Evolutionary conservation across 2,329 filamentous ascomycete species (phyloP).

Genomic region (Aspergillus bombycis): DNA sequence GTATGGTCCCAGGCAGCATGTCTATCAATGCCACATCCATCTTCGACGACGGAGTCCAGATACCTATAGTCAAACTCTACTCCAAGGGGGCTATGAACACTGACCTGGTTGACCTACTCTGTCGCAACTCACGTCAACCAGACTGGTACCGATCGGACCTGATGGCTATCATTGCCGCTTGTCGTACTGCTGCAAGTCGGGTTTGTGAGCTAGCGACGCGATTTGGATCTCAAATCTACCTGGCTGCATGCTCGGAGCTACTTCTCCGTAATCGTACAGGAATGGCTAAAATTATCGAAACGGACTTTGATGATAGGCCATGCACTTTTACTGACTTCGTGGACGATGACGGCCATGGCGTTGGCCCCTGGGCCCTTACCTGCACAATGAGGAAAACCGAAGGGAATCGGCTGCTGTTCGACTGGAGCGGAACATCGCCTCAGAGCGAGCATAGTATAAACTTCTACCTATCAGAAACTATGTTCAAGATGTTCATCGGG

Average conservation of each 20-base stretch:
- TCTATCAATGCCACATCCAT: conserved; percentile 53
- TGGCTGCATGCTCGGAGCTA: conserved; percentile 50
- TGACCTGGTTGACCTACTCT: conserved; percentile 50
- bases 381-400: conserved; percentile 51
- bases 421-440: conserved; percentile 54
- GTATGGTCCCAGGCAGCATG: conserved; percentile 56
- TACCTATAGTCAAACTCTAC: conserved; percentile 54
- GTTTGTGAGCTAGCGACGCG: conserved; percentile 51
- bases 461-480: conserved; percentile 52
- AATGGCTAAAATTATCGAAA: conserved; percentile 51
- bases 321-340: conserved; percentile 54
- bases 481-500: conserved; percentile 58
- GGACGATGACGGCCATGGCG: conserved; percentile 52
- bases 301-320: conserved; percentile 47
- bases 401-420: conserved; percentile 49
- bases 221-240: conserved; percentile 50
- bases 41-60: conserved; percentile 55
- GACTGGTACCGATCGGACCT: conserved; percentile 55
- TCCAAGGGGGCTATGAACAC: conserved; percentile 48
- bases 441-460: conserved; percentile 53
- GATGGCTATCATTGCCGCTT: conserved; percentile 52
- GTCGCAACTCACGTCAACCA: conserved; percentile 53
- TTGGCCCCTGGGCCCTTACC: conserved; percentile 51
- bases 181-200: conserved; percentile 48
- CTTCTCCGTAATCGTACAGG: conserved; percentile 49